Evolutionary conservation across 257 asterid genomes (phyloP), one percentile per base, ranked within the genome.

Genomic region (Cruciata laevipes): DNA sequence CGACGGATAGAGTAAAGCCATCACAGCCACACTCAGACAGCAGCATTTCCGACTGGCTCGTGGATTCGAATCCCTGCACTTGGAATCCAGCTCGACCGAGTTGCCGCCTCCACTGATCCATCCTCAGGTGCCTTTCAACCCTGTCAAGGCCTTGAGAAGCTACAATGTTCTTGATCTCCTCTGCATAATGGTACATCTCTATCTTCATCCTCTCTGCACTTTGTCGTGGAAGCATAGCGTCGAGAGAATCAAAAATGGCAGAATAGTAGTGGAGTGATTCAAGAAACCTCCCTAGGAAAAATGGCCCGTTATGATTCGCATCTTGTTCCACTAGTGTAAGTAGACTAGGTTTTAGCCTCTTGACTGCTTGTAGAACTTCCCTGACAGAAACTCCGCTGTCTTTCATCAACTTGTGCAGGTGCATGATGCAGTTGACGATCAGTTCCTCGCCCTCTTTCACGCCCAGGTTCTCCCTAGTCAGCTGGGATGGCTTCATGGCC

Each of bases 321-420:
- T 87, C 95, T 76, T 87, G 95, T 75, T 87, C 89, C 60, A 84
- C 86, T 35, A 87, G 80, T 21, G 86, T 84, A 6, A 87, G 63
- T 4, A 83, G 71, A 4, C 56, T 1, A 7, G 90, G 95, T 16
- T 51, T 62, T 6, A 87, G 77, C 53, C 73, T 78, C 83, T 81
- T 81, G 71, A 87, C 72, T 33, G 87, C 69, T 62, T 81, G 84
- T 5, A 84, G 86, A 44, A 81, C 61, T 17, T 73, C 63, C 80
- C 82, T 86, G 23, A 86, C 68, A 2, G 87, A 81, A 1, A 86
- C 89, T 73, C 87, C 78, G 53, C 87, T 86, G 31, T 86, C 86
- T 63, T 71, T 78, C 3, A 78, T 83, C 47, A 77, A 83, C 52
- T 67, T 81, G 82, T 86, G 87, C 73, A 86, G 61, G 51, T 84